These are phyloP conservation scores for Nidularia pulvinata DNA, from an alignment of 768 basidiomycete species.

Conservation along the genomic window DNA sequence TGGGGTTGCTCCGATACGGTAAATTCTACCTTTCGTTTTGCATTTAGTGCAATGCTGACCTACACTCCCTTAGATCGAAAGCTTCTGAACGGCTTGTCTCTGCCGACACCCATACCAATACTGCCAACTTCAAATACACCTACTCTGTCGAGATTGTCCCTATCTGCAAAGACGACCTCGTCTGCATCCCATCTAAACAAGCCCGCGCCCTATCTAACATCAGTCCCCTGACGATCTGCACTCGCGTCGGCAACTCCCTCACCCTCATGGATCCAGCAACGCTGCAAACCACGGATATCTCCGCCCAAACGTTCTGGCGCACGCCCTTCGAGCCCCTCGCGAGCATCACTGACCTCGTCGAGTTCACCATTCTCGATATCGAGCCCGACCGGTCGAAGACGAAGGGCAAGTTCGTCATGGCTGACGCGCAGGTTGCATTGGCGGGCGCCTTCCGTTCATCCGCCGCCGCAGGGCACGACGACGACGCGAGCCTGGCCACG, in stretches of 20 bases:
- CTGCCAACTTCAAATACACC: slow-evolving; percentile 96
- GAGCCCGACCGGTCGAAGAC: slow-evolving; percentile 67
- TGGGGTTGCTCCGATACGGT: slow-evolving; percentile 89
- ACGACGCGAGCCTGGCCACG: slow-evolving; percentile 49
- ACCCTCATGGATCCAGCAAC: slow-evolving; percentile 91
- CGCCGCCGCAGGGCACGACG: slow-evolving; percentile 22
- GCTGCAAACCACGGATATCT: slow-evolving; percentile 80
- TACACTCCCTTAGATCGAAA: slow-evolving; percentile 62
- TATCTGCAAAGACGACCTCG: slow-evolving; percentile 97
- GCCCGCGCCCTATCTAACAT: slow-evolving; percentile 89
- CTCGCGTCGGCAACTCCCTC: slow-evolving; percentile 88
- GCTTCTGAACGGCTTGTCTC: slow-evolving; percentile 94
- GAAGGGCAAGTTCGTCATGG: slow-evolving; percentile 80
- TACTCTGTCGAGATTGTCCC: slow-evolving; percentile 98
- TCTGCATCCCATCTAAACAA: slow-evolving; percentile 83
- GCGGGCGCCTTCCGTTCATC: slow-evolving; percentile 75
- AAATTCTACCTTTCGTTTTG: slow-evolving; percentile 3
- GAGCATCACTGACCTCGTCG: slow-evolving; percentile 80
- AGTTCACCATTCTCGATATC: slow-evolving; percentile 94
- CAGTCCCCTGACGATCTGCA: slow-evolving; percentile 83
- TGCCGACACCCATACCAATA: slow-evolving; percentile 87
- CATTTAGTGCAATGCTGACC: neutral
- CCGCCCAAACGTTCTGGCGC: slow-evolving; percentile 87
- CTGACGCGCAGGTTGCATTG: slow-evolving; percentile 85
- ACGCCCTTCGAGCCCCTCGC: slow-evolving; percentile 85